A percentile compares a stretch with the other conserved stretches of the same genome.
Conservation (phyloP, 139 green algal species). For the Spirogloea muscicola region DNA sequence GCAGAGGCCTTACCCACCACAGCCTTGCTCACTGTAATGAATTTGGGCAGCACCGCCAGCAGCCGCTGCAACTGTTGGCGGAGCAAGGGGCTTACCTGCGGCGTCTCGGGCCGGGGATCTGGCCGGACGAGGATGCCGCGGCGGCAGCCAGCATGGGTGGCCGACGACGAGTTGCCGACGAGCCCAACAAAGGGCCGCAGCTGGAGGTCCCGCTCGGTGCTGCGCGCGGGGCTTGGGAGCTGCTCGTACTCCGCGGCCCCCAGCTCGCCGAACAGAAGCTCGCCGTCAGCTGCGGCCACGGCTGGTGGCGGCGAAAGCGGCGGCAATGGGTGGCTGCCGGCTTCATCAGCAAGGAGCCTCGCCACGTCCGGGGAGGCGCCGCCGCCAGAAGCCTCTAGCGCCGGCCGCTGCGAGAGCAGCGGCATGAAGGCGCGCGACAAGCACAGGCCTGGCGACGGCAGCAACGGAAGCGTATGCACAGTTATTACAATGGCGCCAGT, state of each 20-base stretch:
- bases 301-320: no score
- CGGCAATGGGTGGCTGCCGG: neutral
- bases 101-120: constrained; percentile 10
- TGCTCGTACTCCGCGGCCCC: neutral
- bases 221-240: no score
- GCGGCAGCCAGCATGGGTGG: no score
- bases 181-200: neutral
- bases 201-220: no score
- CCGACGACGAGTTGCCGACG: no score
- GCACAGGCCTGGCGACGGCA: neutral
- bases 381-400: neutral
- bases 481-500: no score
- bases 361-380: no score
- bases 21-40: neutral
- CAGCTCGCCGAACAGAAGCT: neutral
- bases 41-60: neutral
- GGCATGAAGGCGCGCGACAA: no score
- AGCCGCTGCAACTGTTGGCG: constrained; percentile 5
- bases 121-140: constrained; percentile 6
- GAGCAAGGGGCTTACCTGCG: neutral
- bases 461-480: neutral
- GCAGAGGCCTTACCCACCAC: neutral
- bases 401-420: no score
- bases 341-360: no score
- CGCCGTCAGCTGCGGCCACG: no score